phyloP scores from a whole-genome alignment of 805 yeast genomes.

The Brettanomyces nanus region DNA sequence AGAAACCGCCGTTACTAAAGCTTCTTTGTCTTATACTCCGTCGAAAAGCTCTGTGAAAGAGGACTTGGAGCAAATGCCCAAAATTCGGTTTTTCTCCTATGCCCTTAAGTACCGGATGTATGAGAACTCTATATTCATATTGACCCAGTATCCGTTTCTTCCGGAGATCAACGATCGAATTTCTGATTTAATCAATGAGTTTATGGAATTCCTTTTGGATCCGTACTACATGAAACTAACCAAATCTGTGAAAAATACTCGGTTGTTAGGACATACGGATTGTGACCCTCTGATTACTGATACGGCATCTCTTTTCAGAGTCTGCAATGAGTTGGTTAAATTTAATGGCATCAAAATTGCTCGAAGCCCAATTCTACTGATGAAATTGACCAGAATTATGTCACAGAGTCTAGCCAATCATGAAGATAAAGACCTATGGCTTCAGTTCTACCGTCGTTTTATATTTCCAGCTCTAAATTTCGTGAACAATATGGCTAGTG shows the following conservation, averaged over 20 bases:
- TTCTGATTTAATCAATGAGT: conserved; percentile 37
- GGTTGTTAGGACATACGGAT: conserved; percentile 18
- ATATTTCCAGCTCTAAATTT: conserved; percentile 56
- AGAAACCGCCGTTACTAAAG: background rate
- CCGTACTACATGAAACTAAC: conserved; percentile 34
- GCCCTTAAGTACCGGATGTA: conserved; percentile 53
- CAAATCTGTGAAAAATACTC: conserved; percentile 7
- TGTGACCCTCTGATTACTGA: background rate
- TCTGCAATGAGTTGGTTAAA: conserved; percentile 33
- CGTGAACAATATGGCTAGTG: conserved; percentile 48
- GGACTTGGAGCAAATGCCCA: conserved; percentile 22
- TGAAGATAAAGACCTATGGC: conserved; percentile 34
- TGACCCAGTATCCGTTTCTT: conserved; percentile 55
- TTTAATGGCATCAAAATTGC: conserved; percentile 52
- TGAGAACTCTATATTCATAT: conserved; percentile 50
- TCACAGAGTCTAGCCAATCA: conserved; percentile 27
- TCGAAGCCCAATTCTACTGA: conserved; percentile 36
- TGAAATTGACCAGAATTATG: conserved; percentile 58
- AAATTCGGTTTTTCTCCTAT: conserved; percentile 40
- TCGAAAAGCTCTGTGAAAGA: conserved; percentile 7
- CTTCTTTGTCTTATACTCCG: background rate
- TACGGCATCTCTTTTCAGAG: background rate
- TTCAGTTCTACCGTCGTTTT: conserved; percentile 53
- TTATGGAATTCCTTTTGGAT: conserved; percentile 39
- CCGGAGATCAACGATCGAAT: conserved; percentile 45